These are phyloP conservation scores for Corylus avellana DNA, from an alignment of 306 rosid species.

Conservation along the genomic window DNA sequence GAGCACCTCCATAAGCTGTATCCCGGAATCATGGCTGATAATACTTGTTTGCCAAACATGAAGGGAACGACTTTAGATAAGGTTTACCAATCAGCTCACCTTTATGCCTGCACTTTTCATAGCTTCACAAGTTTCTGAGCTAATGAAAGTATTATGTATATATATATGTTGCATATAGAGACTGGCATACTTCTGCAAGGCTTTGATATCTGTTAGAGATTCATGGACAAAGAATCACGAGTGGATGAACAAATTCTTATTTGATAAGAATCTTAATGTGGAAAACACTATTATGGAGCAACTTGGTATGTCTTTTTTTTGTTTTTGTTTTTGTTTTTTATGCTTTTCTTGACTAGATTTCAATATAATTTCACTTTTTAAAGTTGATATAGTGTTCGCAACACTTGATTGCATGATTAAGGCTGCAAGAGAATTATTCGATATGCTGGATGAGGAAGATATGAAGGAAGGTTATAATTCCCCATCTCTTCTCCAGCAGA, in stretches of 20 bases:
- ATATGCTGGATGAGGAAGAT: slow-evolving; percentile 37
- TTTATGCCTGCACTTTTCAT: not conserved
- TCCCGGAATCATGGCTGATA: not conserved
- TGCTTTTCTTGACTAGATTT: not conserved
- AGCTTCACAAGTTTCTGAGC: not conserved
- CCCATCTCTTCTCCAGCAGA: slow-evolving; percentile 7
- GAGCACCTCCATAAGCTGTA: not conserved
- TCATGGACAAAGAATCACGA: not conserved
- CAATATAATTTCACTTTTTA: not conserved
- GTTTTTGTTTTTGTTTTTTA: not conserved
- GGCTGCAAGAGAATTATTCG: slow-evolving; percentile 29
- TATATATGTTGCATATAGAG: not conserved
- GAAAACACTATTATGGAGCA: not conserved
- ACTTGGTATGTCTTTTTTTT: not conserved
- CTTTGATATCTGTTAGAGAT: not conserved
- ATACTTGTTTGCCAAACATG: not conserved
- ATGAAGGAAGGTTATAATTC: not conserved
- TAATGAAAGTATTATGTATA: not conserved
- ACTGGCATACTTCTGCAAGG: not conserved
- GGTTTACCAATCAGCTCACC: not conserved
- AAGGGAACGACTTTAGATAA: not conserved
- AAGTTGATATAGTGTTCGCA: not conserved
- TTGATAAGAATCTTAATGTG: not conserved
- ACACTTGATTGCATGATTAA: slow-evolving; percentile 7
- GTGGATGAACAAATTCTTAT: not conserved